phyloP scores from a whole-genome alignment of 768 basidiomycete genomes.

The Pleurotus eryngii region DNA sequence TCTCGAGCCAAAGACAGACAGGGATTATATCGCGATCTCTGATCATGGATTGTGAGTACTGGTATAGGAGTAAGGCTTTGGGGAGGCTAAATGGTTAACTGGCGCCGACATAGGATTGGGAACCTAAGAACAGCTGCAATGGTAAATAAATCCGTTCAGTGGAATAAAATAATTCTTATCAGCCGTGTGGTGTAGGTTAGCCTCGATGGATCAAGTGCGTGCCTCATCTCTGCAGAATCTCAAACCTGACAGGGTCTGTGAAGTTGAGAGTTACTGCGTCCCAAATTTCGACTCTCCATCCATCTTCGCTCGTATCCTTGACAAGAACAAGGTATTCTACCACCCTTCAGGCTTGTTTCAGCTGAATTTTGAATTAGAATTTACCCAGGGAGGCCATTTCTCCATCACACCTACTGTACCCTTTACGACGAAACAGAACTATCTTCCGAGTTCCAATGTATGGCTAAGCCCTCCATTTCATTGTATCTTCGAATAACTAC shows the following conservation, averaged over 20 bases:
- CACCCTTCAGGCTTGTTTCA: neutral
- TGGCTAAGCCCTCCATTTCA: constrained; percentile 10
- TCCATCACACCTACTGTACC: constrained; percentile 73
- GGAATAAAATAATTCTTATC: neutral
- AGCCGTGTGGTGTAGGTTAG: constrained; percentile 40
- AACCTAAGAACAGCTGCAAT: constrained; percentile 82
- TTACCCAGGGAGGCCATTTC: constrained; percentile 78
- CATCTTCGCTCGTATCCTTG: constrained; percentile 84
- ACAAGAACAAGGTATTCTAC: constrained; percentile 60
- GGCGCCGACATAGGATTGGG: constrained; percentile 54
- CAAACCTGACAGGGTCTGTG: neutral
- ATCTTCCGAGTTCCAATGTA: constrained; percentile 80
- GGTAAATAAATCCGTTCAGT: constrained; percentile 7
- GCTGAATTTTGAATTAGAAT: no score
- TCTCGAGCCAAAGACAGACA: constrained; percentile 46
- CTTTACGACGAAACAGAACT: constrained; percentile 78
- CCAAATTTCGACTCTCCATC: constrained; percentile 94
- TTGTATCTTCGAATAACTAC: neutral
- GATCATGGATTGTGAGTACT: constrained; percentile 75
- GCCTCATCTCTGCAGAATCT: neutral
- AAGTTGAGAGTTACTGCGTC: constrained; percentile 90
- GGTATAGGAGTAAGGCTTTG: neutral
- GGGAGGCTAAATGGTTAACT: neutral
- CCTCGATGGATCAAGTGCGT: constrained; percentile 75
- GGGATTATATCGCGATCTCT: constrained; percentile 72